phyloP scores from a whole-genome alignment of 176 grass and related monocot species.

The Aegilops speltoides region DNA sequence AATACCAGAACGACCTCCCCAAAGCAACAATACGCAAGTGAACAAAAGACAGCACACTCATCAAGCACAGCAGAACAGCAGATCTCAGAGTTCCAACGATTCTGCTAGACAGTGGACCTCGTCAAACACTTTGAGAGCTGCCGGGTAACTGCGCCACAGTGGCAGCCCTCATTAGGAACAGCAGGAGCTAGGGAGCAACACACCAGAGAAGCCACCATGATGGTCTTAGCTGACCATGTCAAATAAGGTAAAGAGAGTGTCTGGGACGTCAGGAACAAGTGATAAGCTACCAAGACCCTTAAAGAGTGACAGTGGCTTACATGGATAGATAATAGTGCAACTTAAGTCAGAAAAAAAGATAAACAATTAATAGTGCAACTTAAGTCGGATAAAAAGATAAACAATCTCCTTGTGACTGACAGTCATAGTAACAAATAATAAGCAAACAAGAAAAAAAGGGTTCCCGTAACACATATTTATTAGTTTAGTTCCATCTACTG shows the following conservation, averaged over 20 bases:
- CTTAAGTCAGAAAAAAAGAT: neutral
- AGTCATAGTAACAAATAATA: neutral
- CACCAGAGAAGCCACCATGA: neutral
- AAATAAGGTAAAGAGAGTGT: neutral
- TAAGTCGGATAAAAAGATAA: neutral
- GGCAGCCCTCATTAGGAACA: neutral
- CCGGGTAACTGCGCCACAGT: neutral
- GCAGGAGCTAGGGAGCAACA: neutral
- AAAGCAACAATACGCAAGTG: neutral
- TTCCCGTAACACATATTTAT: neutral
- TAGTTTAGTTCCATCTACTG: neutral
- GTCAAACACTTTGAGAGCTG: neutral
- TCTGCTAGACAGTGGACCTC: neutral
- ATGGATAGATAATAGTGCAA: neutral
- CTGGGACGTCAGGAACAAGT: neutral
- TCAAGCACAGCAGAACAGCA: neutral
- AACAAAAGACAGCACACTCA: neutral
- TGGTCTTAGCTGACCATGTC: neutral
- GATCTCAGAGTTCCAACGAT: neutral
- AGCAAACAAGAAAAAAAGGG: neutral
- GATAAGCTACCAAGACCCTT: neutral
- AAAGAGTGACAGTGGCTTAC: neutral
- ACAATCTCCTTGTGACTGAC: neutral
- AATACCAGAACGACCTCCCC: neutral
- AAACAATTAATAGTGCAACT: neutral